These are phyloP conservation scores for Cryphonectria naterciae DNA, from an alignment of 2,329 filamentous ascomycete species.

Conservation along the genomic window DNA sequence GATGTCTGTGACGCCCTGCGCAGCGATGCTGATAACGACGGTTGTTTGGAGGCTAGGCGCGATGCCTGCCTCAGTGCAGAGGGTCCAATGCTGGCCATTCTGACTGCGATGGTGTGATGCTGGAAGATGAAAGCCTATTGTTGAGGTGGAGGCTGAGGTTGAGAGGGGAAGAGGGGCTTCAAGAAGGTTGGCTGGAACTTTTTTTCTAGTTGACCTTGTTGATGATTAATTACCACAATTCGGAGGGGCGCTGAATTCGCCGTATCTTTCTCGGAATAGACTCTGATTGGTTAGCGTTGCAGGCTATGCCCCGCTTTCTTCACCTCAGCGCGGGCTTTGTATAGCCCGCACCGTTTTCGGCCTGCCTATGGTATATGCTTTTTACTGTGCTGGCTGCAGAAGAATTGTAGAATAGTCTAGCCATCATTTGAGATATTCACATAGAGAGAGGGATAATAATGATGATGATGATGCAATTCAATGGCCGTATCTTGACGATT, in stretches of 20 bases:
- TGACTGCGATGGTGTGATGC: conserved; percentile 24
- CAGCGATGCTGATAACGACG: conserved; percentile 42
- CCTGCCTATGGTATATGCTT: not conserved
- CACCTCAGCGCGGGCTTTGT: not conserved
- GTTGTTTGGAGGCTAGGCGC: conserved; percentile 53
- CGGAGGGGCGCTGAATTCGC: conserved; percentile 1
- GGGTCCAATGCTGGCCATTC: conserved; percentile 69
- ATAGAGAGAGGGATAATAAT: not conserved
- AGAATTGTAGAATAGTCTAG: not conserved
- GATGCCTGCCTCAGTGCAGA: conserved; percentile 77
- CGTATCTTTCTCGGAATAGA: not conserved
- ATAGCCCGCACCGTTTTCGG: not conserved
- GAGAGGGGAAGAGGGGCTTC: conserved; percentile 27
- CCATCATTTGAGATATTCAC: not conserved
- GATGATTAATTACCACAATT: conserved; percentile 17
- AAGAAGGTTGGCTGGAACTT: conserved; percentile 27
- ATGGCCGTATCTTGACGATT: too few relatives aligned
- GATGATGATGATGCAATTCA: not conserved
- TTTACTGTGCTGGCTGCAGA: not conserved
- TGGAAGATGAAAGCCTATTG: not conserved
- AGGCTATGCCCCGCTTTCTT: not conserved
- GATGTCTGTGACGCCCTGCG: conserved; percentile 40
- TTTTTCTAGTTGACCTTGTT: conserved; percentile 19
- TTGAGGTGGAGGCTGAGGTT: not conserved
- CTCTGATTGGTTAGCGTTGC: not conserved